Conservation (phyloP, 352 stramenopile species). For the Globisporangium emineosum region DNA sequence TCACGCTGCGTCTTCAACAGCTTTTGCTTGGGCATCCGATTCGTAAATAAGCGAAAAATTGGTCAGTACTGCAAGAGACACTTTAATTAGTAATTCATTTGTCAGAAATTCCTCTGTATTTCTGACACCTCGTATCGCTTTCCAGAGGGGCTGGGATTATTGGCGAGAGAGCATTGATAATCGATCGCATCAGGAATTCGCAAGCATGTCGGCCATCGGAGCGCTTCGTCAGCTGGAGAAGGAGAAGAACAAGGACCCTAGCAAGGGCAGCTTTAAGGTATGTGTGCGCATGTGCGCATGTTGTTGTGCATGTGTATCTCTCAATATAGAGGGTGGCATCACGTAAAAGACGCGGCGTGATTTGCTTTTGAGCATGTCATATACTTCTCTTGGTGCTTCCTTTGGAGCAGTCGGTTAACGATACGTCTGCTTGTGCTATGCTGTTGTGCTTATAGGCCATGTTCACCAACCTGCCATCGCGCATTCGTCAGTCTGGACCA, state of each 20-base stretch:
- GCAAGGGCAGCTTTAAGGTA: slow-evolving; percentile 61
- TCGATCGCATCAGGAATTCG: slow-evolving; percentile 16
- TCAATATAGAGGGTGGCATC: background rate
- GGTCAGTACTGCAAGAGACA: background rate
- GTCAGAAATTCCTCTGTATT: no score
- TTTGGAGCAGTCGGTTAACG: background rate
- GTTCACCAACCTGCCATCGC: slow-evolving; percentile 67
- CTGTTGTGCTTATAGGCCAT: slow-evolving; percentile 33
- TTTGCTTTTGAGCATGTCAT: background rate
- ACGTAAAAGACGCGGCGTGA: background rate
- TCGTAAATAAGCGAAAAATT: background rate
- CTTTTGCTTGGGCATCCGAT: slow-evolving; percentile 5
- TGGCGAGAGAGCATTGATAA: slow-evolving; percentile 15
- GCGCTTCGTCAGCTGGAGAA: slow-evolving; percentile 82
- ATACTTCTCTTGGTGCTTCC: background rate
- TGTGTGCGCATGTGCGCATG: background rate
- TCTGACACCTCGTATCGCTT: background rate
- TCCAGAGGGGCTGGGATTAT: background rate
- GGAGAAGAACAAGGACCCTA: slow-evolving; percentile 69
- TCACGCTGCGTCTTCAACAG: slow-evolving; percentile 13
- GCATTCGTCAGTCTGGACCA: slow-evolving; percentile 59
- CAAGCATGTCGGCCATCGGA: slow-evolving; percentile 79
- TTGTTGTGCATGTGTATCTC: background rate
- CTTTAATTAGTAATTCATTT: no score
- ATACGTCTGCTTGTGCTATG: background rate